Conservation (phyloP, 2,329 filamentous ascomycete genomes). For the Fusarium paranaense region DNA sequence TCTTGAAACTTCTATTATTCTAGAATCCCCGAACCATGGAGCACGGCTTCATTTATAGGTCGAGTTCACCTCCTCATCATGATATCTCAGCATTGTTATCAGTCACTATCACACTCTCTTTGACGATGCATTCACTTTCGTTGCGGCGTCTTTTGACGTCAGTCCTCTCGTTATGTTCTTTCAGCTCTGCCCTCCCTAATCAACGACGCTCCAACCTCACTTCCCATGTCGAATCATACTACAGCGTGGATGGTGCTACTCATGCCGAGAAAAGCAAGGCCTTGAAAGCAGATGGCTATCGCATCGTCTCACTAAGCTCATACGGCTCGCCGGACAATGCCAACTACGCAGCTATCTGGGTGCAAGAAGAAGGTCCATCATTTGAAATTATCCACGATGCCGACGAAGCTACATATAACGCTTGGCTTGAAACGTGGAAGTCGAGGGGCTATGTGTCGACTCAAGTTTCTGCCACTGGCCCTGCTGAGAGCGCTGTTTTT, state of each 20-base stretch:
- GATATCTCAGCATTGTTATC: neutral
- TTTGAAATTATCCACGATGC: slow-evolving; percentile 14
- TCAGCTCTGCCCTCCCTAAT: neutral
- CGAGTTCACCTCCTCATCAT: neutral
- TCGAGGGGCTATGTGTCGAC: slow-evolving; percentile 2
- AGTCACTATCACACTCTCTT: neutral
- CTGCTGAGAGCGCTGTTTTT: slow-evolving; percentile 10
- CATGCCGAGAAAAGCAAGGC: slow-evolving; percentile 1
- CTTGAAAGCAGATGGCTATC: neutral
- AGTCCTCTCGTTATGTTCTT: slow-evolving; percentile 1
- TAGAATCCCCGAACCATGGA: neutral
- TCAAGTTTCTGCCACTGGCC: slow-evolving; percentile 23
- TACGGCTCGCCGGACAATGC: slow-evolving; percentile 19
- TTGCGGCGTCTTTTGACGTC: slow-evolving; percentile 7
- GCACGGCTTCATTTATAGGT: neutral
- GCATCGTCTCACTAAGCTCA: slow-evolving; percentile 22
- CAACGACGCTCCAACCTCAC: neutral
- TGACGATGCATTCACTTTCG: neutral
- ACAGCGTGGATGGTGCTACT: neutral
- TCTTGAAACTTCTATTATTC: slow-evolving; percentile 7
- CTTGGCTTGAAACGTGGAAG: slow-evolving; percentile 19
- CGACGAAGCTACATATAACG: slow-evolving; percentile 4
- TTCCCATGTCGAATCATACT: slow-evolving; percentile 11
- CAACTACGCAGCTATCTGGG: slow-evolving; percentile 30
- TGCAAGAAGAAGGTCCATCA: neutral